These are phyloP conservation scores for Gonium pectorale DNA, from an alignment of 139 green algal genomes.

Conservation along the genomic window DNA sequence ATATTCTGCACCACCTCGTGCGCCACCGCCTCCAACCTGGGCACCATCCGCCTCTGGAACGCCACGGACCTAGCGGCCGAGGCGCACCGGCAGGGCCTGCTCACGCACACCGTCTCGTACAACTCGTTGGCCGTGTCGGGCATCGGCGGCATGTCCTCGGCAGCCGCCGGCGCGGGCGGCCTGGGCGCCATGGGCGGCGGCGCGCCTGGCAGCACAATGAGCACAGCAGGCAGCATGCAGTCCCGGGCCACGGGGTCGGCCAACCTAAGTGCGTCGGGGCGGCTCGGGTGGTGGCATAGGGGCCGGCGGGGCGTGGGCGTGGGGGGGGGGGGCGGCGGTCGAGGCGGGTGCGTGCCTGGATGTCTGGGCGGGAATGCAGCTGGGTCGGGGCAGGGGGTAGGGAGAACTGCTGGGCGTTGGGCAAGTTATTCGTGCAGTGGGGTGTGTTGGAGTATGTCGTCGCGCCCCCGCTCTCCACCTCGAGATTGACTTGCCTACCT, in stretches of 20 bases:
- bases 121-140: neutral
- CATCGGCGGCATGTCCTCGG: no score
- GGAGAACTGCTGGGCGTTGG: no score
- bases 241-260: neutral
- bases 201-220: neutral
- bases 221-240: neutral
- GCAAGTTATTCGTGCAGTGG: no score
- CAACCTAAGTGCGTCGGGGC: neutral
- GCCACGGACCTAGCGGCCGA: constrained; percentile 46
- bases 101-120: constrained; percentile 3
- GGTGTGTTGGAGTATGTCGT: no score
- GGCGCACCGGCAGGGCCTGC: constrained; percentile 48
- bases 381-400: no score
- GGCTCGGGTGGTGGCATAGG: no score
- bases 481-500: no score
- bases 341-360: no score
- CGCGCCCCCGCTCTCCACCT: no score
- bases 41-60: constrained; percentile 65
- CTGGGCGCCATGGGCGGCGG: neutral
- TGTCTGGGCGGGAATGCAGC: no score
- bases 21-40: constrained; percentile 48
- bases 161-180: neutral
- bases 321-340: no score
- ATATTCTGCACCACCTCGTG: neutral
- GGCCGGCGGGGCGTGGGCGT: no score